Conservation (phyloP, 2,329 filamentous ascomycete species). For the Fusarium armeniacum region DNA sequence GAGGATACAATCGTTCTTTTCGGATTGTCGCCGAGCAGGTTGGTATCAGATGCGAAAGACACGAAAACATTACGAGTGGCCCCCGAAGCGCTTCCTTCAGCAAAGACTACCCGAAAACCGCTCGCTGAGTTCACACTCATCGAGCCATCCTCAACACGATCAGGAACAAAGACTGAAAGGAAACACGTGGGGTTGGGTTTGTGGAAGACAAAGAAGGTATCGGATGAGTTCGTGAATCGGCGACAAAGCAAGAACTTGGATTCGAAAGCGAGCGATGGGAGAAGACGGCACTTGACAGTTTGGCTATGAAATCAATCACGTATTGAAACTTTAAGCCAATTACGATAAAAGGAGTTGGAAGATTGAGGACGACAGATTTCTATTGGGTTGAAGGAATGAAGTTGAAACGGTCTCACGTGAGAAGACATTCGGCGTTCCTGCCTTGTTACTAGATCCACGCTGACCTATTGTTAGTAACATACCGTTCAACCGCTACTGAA, state of each 20-base stretch:
- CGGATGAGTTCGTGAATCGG: background rate
- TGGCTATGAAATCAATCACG: background rate
- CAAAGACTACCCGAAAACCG: background rate
- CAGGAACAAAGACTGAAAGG: background rate
- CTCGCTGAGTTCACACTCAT: fast-evolving
- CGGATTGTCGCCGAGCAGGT: background rate
- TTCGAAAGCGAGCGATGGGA: background rate
- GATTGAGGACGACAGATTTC: background rate
- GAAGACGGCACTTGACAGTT: background rate
- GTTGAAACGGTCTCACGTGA: constrained; percentile 24
- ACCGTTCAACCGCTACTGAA: background rate
- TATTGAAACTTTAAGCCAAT: background rate
- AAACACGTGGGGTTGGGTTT: background rate
- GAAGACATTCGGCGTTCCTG: constrained; percentile 7
- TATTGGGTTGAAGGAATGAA: background rate
- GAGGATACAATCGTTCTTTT: too few relatives aligned
- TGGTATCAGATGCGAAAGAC: background rate
- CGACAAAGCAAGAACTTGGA: constrained; percentile 2
- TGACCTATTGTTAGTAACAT: background rate
- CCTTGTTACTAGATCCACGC: constrained; percentile 26
- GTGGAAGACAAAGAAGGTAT: constrained; percentile 1
- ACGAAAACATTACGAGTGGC: background rate
- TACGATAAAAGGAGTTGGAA: fast-evolving
- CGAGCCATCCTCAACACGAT: fast-evolving
- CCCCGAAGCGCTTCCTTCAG: background rate